Evolutionary conservation across 257 asterid genomes (phyloP).

Genomic region (Osmanthus fragrans): DNA sequence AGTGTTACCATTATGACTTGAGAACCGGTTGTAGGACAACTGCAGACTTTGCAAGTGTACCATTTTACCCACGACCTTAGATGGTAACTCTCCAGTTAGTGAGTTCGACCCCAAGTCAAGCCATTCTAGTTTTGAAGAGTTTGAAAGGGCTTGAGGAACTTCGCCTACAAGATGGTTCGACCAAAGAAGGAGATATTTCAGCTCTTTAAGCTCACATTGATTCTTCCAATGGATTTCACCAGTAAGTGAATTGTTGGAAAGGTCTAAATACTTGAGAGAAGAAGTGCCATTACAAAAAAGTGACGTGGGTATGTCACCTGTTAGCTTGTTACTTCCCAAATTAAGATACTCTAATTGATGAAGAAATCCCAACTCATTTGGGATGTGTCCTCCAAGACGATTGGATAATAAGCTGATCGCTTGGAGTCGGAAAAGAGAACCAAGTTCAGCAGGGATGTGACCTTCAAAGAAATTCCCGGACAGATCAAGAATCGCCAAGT

Average conservation of each 20-base stretch:
- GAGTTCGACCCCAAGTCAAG: conserved; percentile 69
- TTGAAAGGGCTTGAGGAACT: conserved; percentile 56
- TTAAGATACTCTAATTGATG: conserved; percentile 54
- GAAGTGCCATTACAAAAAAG: conserved; percentile 63
- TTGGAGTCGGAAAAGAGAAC: conserved; percentile 40
- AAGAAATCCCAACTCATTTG: conserved; percentile 49
- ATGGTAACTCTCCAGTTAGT: conserved; percentile 64
- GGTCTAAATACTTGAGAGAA: conserved; percentile 58
- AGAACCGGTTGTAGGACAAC: conserved; percentile 61
- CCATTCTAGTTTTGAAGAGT: conserved; percentile 72
- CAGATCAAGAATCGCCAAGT: conserved; percentile 62
- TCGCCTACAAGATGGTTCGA: conserved; percentile 62
- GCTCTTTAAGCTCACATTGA: conserved; percentile 49
- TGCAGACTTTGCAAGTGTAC: conserved; percentile 60
- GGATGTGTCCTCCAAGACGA: conserved; percentile 57
- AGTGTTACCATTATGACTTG: conserved; percentile 58
- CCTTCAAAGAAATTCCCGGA: conserved; percentile 65
- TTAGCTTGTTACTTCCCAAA: conserved; percentile 62
- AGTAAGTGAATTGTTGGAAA: conserved; percentile 71
- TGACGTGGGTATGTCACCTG: conserved; percentile 56
- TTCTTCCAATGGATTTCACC: conserved; percentile 55
- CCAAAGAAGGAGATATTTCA: conserved; percentile 75
- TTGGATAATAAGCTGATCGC: conserved; percentile 71
- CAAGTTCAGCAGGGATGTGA: conserved; percentile 58
- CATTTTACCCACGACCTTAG: conserved; percentile 39